Base-by-base conservation (phyloP, 2,329 filamentous ascomycete species). In the Epicoccum nigrum region DNA sequence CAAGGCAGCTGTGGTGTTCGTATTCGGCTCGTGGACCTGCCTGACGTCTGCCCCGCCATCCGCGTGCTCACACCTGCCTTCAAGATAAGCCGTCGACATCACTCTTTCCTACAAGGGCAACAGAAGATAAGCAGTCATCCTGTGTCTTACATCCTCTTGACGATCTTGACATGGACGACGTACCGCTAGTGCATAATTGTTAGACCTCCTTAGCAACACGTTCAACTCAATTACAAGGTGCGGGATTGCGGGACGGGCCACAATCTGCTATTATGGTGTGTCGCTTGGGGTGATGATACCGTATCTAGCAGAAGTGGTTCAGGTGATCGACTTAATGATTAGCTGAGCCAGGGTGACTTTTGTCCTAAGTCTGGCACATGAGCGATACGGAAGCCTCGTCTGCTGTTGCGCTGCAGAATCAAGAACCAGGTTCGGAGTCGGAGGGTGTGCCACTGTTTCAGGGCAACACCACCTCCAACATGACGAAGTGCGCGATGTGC, bases 401-500 rank as follows among this genome's bases (percentile, higher is more conserved):
- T 31, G 20, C 28, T 37, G 37, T 58, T 31, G 39, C 51, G 47
- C 51, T 35, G 23, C 53, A 51, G 35, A 27, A 48, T 46, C 48
- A 49, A 45, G 46, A 41, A 30, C 50, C 41, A 27, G 37, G 42
- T 39, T 53, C n/a, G 33, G 48, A 34, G 55, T 48, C 51, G 40
- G 46, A 49, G 28, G 39, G 55, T 54, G 58, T 53, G 43, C 51
- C 43, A 56, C 42, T 57, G 60, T 59, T 54, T 60, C 56, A 60
- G 38, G 15, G 38, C 28, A 25, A 34, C 38, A 52, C 38, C 49
- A 30, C 31, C 30, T 50, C 20, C 16, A 41, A 45, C 45, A 31
- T 50, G 25, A 17, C 33, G 41, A 19, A 37, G 17, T 20, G 33
- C 8, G 17, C 30, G 16, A 37, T 17, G 38, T 44, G 43, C 33